Conservation (phyloP, 331 rosid species). For the Spiraea crenata region DNA sequence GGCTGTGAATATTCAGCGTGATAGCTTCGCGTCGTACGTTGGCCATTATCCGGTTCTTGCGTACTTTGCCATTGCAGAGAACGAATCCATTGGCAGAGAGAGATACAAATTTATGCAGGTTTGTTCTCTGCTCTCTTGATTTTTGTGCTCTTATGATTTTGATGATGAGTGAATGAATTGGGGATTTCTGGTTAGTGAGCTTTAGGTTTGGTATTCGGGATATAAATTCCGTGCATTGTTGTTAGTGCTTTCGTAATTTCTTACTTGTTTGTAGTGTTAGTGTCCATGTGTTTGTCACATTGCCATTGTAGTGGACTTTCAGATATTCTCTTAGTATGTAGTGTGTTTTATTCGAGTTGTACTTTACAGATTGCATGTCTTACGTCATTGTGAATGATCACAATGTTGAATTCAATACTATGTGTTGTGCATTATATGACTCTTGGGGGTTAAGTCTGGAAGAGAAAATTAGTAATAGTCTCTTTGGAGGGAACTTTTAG, state of each 20-base stretch:
- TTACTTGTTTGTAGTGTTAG: not conserved
- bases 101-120: conserved; percentile 95
- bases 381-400: not conserved
- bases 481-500: not conserved
- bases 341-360: not conserved
- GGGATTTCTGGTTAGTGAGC: not conserved
- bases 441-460: not conserved
- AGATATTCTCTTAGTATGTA: not conserved
- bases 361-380: not conserved
- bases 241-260: not conserved
- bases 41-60: conserved; percentile 83
- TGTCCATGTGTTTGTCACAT: not conserved
- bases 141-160: not conserved
- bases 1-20: conserved; percentile 96
- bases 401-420: not conserved
- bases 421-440: not conserved
- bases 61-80: conserved; percentile 80
- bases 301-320: not conserved
- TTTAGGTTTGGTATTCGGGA: not conserved
- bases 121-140: conserved; percentile 20
- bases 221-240: not conserved
- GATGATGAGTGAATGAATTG: not conserved
- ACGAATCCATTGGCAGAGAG: conserved; percentile 91
- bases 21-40: conserved; percentile 89
- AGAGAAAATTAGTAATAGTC: not conserved